phyloP scores from a whole-genome alignment of 179 eudicot genomes.

The Silene coronaria region DNA sequence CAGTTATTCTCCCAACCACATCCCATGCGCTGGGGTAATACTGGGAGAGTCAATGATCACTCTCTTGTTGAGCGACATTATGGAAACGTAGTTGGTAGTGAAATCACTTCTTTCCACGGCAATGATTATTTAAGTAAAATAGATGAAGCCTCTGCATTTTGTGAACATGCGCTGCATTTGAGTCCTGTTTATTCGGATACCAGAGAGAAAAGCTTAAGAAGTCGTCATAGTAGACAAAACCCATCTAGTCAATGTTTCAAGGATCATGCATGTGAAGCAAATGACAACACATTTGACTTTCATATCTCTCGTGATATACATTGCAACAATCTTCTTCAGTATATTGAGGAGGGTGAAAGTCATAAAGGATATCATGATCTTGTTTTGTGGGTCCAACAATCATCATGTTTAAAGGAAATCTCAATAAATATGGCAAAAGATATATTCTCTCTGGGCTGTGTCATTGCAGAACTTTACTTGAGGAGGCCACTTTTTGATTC shows the following conservation, averaged over 20 bases:
- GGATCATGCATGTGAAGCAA: conserved; percentile 17
- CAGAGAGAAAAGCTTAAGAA: conserved; percentile 21
- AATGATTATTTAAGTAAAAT: conserved; percentile 42
- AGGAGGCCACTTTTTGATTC: conserved; percentile 75
- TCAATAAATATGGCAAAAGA: conserved; percentile 52
- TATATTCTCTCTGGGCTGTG: conserved; percentile 83
- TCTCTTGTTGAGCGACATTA: conserved; percentile 13
- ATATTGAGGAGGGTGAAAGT: conserved; percentile 58
- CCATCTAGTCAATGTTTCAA: conserved; percentile 22
- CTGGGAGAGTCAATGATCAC: conserved; percentile 19
- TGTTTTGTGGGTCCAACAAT: conserved; percentile 60
- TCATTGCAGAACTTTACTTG: conserved; percentile 81
- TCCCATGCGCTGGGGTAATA: conserved; percentile 52
- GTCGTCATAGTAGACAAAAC: conserved; percentile 26
- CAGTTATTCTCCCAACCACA: conserved; percentile 86
- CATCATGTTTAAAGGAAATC: conserved; percentile 27
- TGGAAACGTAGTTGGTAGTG: conserved; percentile 20
- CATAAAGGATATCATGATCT: conserved; percentile 65
- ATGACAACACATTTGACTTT: conserved; percentile 21
- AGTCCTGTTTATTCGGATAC: conserved; percentile 51
- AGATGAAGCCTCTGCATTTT: conserved; percentile 65
- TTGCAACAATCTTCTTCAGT: conserved; percentile 51
- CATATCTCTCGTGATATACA: conserved; percentile 30
- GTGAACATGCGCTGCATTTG: conserved; percentile 69
- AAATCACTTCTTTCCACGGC: conserved; percentile 28